Evolutionary conservation across 2,329 filamentous ascomycete genomes (phyloP).

Genomic region (Hymenoscyphus salicellus): DNA sequence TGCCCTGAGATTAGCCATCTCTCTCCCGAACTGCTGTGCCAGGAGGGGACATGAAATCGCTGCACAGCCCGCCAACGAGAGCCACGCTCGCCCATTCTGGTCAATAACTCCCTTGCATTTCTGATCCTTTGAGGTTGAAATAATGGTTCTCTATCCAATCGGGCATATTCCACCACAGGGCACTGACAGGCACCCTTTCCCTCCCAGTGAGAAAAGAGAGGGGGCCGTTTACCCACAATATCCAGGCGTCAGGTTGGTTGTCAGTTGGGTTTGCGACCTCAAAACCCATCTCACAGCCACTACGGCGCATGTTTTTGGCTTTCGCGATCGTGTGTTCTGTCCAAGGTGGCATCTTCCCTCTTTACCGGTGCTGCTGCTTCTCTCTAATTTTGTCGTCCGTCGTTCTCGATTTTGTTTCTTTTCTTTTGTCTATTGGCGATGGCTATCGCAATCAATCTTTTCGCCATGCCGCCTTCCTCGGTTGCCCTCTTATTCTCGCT

Average conservation of each 20-base stretch:
- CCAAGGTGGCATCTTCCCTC: background rate
- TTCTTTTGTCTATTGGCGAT: conserved; percentile 12
- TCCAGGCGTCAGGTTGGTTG: background rate
- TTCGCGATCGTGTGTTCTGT: background rate
- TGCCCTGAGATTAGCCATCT: background rate
- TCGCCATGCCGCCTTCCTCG: conserved; percentile 32
- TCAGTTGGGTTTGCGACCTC: background rate
- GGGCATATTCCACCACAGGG: background rate
- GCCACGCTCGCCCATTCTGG: background rate
- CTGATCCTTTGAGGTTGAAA: background rate
- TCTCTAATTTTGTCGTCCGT: background rate
- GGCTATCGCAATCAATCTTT: conserved; percentile 26
- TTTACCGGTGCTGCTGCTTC: background rate
- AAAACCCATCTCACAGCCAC: conserved; percentile 7
- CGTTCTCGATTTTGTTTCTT: background rate
- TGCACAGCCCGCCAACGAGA: background rate
- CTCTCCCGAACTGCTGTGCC: background rate
- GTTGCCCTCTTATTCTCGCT: conserved; percentile 26
- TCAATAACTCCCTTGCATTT: background rate
- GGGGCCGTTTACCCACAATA: background rate
- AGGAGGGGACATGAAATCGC: background rate
- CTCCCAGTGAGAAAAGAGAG: background rate
- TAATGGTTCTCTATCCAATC: background rate
- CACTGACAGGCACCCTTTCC: background rate
- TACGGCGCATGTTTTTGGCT: background rate